Percentiles rank a stretch among this genome's conserved stretches.
phyloP scores from a whole-genome alignment of 169 alveolate genomes.

The Sarcocystis neurona region DNA sequence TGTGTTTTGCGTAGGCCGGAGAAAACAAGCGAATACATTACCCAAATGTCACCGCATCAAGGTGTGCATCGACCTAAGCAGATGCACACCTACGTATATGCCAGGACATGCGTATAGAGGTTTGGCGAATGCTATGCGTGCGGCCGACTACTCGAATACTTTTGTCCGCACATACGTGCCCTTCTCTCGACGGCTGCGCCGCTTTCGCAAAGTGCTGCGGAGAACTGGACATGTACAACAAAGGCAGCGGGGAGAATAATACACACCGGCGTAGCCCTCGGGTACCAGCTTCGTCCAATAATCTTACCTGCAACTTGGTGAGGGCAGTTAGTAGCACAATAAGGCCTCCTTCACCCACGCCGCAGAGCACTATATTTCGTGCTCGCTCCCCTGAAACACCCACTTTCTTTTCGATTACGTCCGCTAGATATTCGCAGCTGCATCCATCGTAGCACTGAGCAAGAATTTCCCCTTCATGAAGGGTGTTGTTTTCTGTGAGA shows the following conservation, averaged over 20 bases:
- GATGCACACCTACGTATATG: too few relatives aligned
- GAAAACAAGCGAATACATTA: too few relatives aligned
- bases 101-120: background rate
- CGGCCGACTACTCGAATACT: background rate
- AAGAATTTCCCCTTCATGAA: too few relatives aligned
- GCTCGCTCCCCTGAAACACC: too few relatives aligned
- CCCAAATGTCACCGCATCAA: too few relatives aligned
- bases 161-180: background rate
- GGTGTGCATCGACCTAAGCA: too few relatives aligned
- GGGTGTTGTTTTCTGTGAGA: too few relatives aligned
- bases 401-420: background rate
- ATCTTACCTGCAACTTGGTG: background rate
- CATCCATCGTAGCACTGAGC: background rate
- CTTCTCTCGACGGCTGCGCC: background rate
- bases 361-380: background rate
- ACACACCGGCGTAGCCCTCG: background rate
- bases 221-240: too few relatives aligned
- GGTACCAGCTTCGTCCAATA: background rate
- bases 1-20: too few relatives aligned
- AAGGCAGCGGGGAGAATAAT: background rate
- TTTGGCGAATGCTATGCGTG: background rate
- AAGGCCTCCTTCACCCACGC: constrained; percentile 21
- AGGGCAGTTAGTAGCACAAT: constrained; percentile 21
- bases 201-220: too few relatives aligned
- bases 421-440: constrained; percentile 24